phyloP scores from a whole-genome alignment of 2,329 filamentous ascomycete genomes.

The Eurotiales sp. region DNA sequence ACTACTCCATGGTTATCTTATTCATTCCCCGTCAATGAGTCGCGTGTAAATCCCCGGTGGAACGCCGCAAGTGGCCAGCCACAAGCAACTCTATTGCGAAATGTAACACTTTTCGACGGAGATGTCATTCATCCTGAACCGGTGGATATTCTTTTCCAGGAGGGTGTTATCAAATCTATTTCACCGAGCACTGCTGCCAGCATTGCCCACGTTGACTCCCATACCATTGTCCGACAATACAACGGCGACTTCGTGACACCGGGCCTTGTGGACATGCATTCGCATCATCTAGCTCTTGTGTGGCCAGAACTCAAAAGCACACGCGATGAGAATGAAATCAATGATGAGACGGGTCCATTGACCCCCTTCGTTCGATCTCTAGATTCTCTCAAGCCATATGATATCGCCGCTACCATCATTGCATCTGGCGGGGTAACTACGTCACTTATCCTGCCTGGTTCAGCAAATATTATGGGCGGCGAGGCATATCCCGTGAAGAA shows the following conservation, averaged over 20 bases:
- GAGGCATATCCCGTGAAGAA: constrained; percentile 68
- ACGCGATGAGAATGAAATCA: constrained; percentile 62
- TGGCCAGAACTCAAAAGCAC: constrained; percentile 55
- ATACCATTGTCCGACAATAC: constrained; percentile 10
- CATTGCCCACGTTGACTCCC: neutral
- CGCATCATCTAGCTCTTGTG: constrained; percentile 58
- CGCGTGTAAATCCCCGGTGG: constrained; percentile 41
- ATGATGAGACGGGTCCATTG: constrained; percentile 48
- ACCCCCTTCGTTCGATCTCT: constrained; percentile 66
- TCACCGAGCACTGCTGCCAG: neutral
- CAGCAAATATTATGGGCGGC: constrained; percentile 69
- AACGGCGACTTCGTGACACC: constrained; percentile 59
- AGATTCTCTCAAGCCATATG: constrained; percentile 61
- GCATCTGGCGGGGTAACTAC: constrained; percentile 71
- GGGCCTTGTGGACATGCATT: constrained; percentile 71
- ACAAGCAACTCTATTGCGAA: constrained; percentile 35
- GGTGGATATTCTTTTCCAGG: constrained; percentile 39
- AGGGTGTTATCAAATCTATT: constrained; percentile 42
- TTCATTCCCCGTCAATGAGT: constrained; percentile 15
- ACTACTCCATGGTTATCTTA: constrained; percentile 23
- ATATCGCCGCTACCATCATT: constrained; percentile 64
- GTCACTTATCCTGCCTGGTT: constrained; percentile 63
- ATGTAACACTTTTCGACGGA: constrained; percentile 45
- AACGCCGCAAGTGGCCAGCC: constrained; percentile 37
- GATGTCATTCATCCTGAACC: constrained; percentile 28